A percentile compares a stretch with the other conserved stretches of the same genome.
Evolutionary conservation across 305 asterid genomes (phyloP).

Genomic region (Rubia tinctorum): DNA sequence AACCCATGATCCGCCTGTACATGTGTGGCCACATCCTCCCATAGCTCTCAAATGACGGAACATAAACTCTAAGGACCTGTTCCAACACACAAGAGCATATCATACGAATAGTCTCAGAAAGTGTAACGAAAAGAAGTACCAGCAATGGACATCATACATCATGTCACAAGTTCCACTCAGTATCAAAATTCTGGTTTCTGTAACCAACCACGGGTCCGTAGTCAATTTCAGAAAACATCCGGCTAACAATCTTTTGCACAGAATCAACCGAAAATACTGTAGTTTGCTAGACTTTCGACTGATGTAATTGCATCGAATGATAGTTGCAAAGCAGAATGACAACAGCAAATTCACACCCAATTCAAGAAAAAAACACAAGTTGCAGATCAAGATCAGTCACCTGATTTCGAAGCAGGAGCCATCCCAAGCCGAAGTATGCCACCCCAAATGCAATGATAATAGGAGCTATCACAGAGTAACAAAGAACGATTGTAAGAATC

Average conservation of each 20-base stretch:
- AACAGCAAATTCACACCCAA: background rate
- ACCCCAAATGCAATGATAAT: slow-evolving; percentile 78
- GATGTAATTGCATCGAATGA: background rate
- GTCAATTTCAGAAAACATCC: slow-evolving; percentile 22
- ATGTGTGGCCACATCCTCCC: slow-evolving; percentile 97
- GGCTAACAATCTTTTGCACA: slow-evolving; percentile 57
- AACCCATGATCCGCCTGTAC: slow-evolving; percentile 53
- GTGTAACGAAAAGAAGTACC: background rate
- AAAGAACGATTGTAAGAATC: slow-evolving; percentile 56
- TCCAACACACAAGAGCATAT: background rate
- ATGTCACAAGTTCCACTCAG: background rate
- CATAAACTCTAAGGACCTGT: slow-evolving; percentile 81
- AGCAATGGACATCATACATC: background rate
- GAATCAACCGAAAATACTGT: slow-evolving; percentile 49
- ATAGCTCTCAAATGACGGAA: slow-evolving; percentile 74
- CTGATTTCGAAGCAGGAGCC: slow-evolving; percentile 93
- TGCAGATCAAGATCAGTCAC: slow-evolving; percentile 22
- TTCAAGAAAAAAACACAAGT: background rate
- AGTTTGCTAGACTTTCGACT: background rate
- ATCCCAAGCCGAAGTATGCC: slow-evolving; percentile 79
- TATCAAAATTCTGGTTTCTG: background rate
- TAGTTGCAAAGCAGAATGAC: background rate
- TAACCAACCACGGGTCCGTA: background rate
- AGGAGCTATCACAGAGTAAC: slow-evolving; percentile 89
- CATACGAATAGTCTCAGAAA: background rate